Conservation (phyloP, 495 filamentous ascomycete genomes). For the Aspergillus diversus region DNA sequence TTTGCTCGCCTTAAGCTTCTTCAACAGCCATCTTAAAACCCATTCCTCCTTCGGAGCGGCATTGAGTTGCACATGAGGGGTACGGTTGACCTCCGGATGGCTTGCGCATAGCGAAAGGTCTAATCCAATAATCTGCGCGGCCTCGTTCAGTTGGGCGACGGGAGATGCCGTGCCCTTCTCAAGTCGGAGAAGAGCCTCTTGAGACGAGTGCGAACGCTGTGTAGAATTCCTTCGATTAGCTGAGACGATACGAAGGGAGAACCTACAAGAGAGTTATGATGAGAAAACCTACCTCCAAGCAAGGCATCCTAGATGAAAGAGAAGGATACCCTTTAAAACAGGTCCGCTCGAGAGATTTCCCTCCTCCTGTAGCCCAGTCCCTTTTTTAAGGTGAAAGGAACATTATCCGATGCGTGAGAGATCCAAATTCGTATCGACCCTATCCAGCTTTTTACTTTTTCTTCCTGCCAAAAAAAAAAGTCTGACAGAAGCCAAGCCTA, state of each 20-base stretch:
- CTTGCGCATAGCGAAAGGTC: constrained; percentile 43
- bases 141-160: constrained; percentile 45
- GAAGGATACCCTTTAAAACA: constrained; percentile 12
- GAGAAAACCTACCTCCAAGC: constrained; percentile 41
- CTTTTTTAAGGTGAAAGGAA: background rate
- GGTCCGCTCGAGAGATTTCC: constrained; percentile 7
- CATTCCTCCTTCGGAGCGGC: constrained; percentile 63
- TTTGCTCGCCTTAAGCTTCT: constrained; percentile 54
- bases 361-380: constrained; percentile 7
- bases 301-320: constrained; percentile 43
- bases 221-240: constrained; percentile 1
- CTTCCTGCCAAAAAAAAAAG: constrained; percentile 25
- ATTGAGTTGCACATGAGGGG: constrained; percentile 29
- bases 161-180: constrained; percentile 53
- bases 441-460: constrained; percentile 11
- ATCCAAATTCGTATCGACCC: background rate
- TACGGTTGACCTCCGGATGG: constrained; percentile 37
- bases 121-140: constrained; percentile 52
- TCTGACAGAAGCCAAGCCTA: constrained; percentile 32
- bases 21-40: constrained; percentile 69
- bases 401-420: background rate
- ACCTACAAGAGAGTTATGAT: background rate
- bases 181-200: constrained; percentile 55
- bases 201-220: constrained; percentile 48
- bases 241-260: constrained; percentile 8